Evolutionary conservation across 1,284 basidiomycete species (phyloP), one percentile per base, ranked within the genome.

Genomic region (Schizophyllum amplum): DNA sequence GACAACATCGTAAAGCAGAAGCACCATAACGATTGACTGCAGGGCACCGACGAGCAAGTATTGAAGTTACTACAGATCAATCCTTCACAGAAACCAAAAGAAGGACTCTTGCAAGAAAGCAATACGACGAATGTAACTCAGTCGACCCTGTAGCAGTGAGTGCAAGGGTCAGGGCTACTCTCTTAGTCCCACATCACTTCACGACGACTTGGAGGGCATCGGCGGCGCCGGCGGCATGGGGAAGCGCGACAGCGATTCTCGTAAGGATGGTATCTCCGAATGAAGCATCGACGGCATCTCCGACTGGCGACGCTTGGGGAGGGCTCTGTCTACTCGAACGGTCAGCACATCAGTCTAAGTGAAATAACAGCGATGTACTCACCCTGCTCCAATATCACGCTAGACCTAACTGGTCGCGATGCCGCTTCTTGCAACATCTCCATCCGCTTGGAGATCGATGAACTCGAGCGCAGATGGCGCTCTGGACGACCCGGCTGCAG

Each of bases 191-290:
- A n/a, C 6, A 42, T 42, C 33, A 3, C 13, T 60, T 65, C 72
- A 51, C 73, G 72, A 48, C 68, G 68, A 58, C 77, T 71, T 20
- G 33, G 67, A 60, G 24, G 75, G 70, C 24, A 75, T 61, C 20
- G 71, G 65, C 0, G 73, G 70, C 11, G 69, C 65, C 0, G 76
- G 72, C 17, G 78, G 75, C 57, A 72, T 65, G 1, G 75, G 72
- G 63, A 79, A 77, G 55, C 72, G 68, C 4, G 59, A 63, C 57
- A 63, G 66, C 59, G 67, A 62, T 47, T 62, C 67, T 64, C 5
- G 60, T n/a, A n/a, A n/a, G n/a, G n/a, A n/a, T n/a, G n/a, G n/a
- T n/a, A n/a, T n/a, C n/a, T n/a, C n/a, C n/a, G n/a, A n/a, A 17
- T 42, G 13, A 42, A 9, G 33, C 33, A 42, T 13, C 3, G 33